Evolutionary conservation across 169 alveolate species (phyloP), one percentile per base, ranked within the genome.

Genomic region (Plasmodium inui): DNA sequence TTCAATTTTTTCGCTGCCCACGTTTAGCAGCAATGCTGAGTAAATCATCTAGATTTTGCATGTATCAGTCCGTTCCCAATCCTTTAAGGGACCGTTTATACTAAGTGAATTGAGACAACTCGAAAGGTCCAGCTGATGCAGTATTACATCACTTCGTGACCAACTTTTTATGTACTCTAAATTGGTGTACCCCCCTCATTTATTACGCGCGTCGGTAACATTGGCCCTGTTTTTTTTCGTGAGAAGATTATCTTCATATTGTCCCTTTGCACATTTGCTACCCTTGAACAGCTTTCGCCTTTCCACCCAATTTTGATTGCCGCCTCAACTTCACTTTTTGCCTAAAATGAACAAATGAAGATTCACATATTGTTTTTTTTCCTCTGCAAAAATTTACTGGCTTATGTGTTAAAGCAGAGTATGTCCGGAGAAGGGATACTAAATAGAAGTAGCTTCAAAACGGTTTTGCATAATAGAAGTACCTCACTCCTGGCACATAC

Each of bases 301-400:
- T 10, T 28, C 76, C 39, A 67, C n/a, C 30, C 30, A 28, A 9
- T 67, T 26, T 67, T 26, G 14, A 67, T 28, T 8, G 32, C 76
- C 37, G 5, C n/a, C 76, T 28, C 76, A 67, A 10, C 78, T 26
- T 70, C 61, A 30, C 55, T 41, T 26, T 70, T 41, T 32, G 50
- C 84, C 30, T 79, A 86, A 88, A 41, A 88, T 79, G 89, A 88
- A 88, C 82, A 88, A 79, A 88, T 88, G 94, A 88, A 88, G 94
- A 73, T 67, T 41, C 71, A 71, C 28, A 46, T 88, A 19, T 28
- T 88, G 82, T 78, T 72, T 10, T 61, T 88, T 88, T 88, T 88
- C 28, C 72, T 88, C 26, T 88, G 41, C 57, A 88, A 88, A 46
- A 88, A 50, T 86, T 26, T 88, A 37, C 82, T 88, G 57, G 37